Evolutionary conservation across 805 yeast species (phyloP).

Genomic region (Kazachstania africana): DNA sequence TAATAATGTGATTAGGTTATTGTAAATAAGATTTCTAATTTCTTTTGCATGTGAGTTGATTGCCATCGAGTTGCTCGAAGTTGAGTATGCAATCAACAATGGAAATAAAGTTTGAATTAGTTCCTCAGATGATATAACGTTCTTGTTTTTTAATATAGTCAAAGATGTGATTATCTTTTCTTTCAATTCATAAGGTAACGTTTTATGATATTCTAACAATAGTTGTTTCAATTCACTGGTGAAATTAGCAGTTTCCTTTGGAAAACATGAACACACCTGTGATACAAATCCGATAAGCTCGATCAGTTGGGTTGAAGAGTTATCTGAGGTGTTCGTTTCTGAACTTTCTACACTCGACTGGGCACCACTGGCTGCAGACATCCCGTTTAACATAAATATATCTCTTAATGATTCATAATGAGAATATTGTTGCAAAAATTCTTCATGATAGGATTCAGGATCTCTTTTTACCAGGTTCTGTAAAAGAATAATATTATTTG

Average conservation of each 20-base stretch:
- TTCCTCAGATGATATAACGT: slow-evolving; percentile 63
- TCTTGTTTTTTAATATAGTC: slow-evolving; percentile 83
- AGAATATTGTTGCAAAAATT: slow-evolving; percentile 81
- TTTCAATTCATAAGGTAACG: slow-evolving; percentile 70
- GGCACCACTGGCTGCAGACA: slow-evolving; percentile 3
- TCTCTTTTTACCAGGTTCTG: slow-evolving; percentile 91
- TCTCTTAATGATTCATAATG: slow-evolving; percentile 89
- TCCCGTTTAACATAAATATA: slow-evolving; percentile 55
- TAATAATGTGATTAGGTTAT: slow-evolving; percentile 63
- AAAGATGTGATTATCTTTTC: slow-evolving; percentile 86
- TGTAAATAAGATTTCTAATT: slow-evolving; percentile 71
- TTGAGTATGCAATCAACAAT: slow-evolving; percentile 52
- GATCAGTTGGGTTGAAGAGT: slow-evolving; percentile 39
- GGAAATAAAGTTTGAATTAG: slow-evolving; percentile 86
- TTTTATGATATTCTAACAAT: slow-evolving; percentile 64
- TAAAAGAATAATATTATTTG: slow-evolving; percentile 79
- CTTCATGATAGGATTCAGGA: slow-evolving; percentile 89
- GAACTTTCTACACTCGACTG: slow-evolving; percentile 29
- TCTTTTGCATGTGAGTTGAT: slow-evolving; percentile 62
- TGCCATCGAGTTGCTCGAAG: slow-evolving; percentile 32
- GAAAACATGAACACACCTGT: slow-evolving; percentile 84
- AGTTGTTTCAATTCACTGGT: slow-evolving; percentile 70
- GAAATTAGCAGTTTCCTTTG: slow-evolving; percentile 73
- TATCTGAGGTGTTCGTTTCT: slow-evolving; percentile 13
- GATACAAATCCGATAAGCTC: slow-evolving; percentile 85